phyloP scores from a whole-genome alignment of 192 early-diverging fungal genomes.

The Funneliformis mosseae region DNA sequence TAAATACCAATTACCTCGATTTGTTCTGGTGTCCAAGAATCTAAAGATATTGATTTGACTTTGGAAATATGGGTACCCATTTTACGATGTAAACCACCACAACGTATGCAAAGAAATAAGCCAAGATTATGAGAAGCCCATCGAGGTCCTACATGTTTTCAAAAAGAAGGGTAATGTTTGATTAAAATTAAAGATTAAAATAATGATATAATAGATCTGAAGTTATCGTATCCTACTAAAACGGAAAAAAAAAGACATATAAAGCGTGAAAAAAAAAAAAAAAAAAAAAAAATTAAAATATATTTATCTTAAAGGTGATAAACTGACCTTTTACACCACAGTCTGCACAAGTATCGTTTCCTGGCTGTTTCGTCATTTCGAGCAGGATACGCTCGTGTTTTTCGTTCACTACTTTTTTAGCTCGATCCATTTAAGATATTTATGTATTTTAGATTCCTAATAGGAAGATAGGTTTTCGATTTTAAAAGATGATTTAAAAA shows the following conservation, averaged over 20 bases:
- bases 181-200: background rate
- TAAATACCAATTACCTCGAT: slow-evolving; percentile 61
- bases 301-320: background rate
- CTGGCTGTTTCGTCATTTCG: slow-evolving; percentile 68
- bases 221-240: background rate
- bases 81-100: slow-evolving; percentile 78
- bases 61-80: slow-evolving; percentile 90
- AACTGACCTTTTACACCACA: slow-evolving; percentile 70
- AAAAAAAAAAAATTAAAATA: too few species aligned
- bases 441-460: background rate
- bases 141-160: slow-evolving; percentile 65
- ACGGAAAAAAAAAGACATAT: background rate
- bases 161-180: background rate
- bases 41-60: slow-evolving; percentile 88
- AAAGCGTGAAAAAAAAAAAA: background rate
- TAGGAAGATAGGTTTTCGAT: background rate
- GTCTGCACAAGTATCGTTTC: slow-evolving; percentile 76
- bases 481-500: background rate
- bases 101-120: slow-evolving; percentile 93
- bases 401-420: slow-evolving; percentile 66
- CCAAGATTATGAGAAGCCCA: slow-evolving; percentile 92
- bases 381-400: slow-evolving; percentile 69
- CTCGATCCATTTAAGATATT: slow-evolving; percentile 43
- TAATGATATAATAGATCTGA: too few species aligned
- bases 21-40: slow-evolving; percentile 86